Evolutionary conservation across 805 yeast genomes (phyloP).

Genomic region (Saccharomyces eubayanus): DNA sequence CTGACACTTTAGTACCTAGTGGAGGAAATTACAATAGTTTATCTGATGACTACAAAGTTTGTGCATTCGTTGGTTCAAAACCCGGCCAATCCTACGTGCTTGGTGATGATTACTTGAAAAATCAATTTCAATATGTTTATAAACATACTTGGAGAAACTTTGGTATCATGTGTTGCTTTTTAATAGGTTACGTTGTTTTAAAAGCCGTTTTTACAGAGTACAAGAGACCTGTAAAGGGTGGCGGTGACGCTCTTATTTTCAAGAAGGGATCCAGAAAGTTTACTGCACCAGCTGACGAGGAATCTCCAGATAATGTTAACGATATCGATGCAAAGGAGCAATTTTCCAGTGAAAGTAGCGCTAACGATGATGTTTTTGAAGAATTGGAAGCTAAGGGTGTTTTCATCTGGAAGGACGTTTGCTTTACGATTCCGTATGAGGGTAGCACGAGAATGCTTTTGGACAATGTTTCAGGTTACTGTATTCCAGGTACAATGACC

Average conservation of each 20-base stretch:
- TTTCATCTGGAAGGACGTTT: constrained; percentile 30
- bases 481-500: constrained; percentile 49
- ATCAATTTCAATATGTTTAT: constrained; percentile 43
- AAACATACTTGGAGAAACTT: constrained; percentile 73
- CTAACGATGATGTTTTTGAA: constrained; percentile 13
- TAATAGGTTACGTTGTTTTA: constrained; percentile 14
- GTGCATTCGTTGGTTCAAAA: constrained; percentile 53
- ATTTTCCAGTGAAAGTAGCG: constrained; percentile 7
- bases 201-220: constrained; percentile 19
- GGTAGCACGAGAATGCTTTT: constrained; percentile 44
- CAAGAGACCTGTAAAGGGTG: constrained; percentile 22
- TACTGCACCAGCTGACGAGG: constrained; percentile 11
- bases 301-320: constrained; percentile 10
- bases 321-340: constrained; percentile 12
- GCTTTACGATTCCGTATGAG: constrained; percentile 30
- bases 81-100: constrained; percentile 45
- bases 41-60: constrained; percentile 35
- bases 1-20: constrained; percentile 40
- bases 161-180: constrained; percentile 52
- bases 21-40: constrained; percentile 44
- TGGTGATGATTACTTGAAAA: constrained; percentile 51
- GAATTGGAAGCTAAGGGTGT: constrained; percentile 26
- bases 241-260: constrained; percentile 39
- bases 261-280: constrained; percentile 39
- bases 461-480: constrained; percentile 38